Percentiles rank a stretch among this genome's conserved stretches.
phyloP scores from a whole-genome alignment of 495 filamentous ascomycete species.

The Penicillium paxilli region DNA sequence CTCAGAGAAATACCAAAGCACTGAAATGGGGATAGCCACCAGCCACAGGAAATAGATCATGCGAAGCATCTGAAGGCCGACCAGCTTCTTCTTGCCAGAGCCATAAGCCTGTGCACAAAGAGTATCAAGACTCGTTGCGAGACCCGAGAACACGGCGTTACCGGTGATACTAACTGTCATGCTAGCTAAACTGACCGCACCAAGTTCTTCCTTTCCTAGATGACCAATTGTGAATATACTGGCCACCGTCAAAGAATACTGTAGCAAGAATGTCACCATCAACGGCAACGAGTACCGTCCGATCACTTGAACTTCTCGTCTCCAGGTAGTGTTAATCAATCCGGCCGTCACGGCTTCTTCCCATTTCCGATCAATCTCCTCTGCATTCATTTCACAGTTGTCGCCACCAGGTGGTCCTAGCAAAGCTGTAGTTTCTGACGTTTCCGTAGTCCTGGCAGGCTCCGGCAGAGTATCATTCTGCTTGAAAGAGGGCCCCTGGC shows the following conservation, averaged over 20 bases:
- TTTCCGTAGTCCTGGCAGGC: neutral
- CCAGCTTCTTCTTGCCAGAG: slow-evolving; percentile 64
- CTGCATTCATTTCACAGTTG: slow-evolving; percentile 32
- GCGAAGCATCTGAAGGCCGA: slow-evolving; percentile 70
- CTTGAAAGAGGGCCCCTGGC: slow-evolving; percentile 7
- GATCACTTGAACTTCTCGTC: slow-evolving; percentile 73
- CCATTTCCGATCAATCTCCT: slow-evolving; percentile 65
- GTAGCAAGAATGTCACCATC: slow-evolving; percentile 70
- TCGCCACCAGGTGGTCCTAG: slow-evolving; percentile 32
- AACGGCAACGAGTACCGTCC: slow-evolving; percentile 62
- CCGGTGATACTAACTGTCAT: slow-evolving; percentile 76
- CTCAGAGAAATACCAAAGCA: slow-evolving; percentile 64
- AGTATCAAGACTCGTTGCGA: slow-evolving; percentile 73
- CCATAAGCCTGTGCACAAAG: slow-evolving; percentile 78
- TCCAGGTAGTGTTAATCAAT: slow-evolving; percentile 79
- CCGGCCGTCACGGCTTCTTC: slow-evolving; percentile 73
- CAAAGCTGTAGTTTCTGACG: slow-evolving; percentile 54
- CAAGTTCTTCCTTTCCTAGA: slow-evolving; percentile 62
- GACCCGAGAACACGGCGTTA: slow-evolving; percentile 69
- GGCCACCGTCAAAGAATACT: slow-evolving; percentile 72
- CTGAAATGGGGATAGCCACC: slow-evolving; percentile 63
- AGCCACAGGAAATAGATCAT: slow-evolving; percentile 66
- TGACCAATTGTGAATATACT: slow-evolving; percentile 70
- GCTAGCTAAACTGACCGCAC: slow-evolving; percentile 63
- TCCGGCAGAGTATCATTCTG: slow-evolving; percentile 16